A percentile compares a stretch with the other conserved stretches of the same genome.
Evolutionary conservation across 352 stramenopile genomes (phyloP).

Genomic region (Phytophthora pluvialis): DNA sequence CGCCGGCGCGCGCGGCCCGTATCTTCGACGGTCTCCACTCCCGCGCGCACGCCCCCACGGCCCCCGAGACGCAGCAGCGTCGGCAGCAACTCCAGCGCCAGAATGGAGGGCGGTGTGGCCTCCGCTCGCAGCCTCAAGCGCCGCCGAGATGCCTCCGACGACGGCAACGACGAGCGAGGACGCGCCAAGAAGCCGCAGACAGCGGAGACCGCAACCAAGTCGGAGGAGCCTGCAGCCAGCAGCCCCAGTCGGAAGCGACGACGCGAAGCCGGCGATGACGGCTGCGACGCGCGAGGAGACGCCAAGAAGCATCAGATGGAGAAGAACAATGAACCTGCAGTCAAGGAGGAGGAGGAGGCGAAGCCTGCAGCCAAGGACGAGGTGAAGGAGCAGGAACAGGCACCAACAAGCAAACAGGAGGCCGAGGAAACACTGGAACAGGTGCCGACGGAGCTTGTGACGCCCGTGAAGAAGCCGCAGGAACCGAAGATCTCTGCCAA

Average conservation of each 20-base stretch:
- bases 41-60: slow-evolving; percentile 27
- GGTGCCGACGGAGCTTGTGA: slow-evolving; percentile 17
- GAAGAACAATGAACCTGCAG: background rate
- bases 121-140: slow-evolving; percentile 20
- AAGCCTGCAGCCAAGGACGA: background rate
- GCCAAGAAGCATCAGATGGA: slow-evolving; percentile 16
- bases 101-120: slow-evolving; percentile 13
- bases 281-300: slow-evolving; percentile 12
- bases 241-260: slow-evolving; percentile 3
- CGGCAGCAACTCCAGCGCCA: slow-evolving; percentile 10
- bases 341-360: slow-evolving; percentile 3
- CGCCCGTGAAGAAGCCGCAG: slow-evolving; percentile 39
- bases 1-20: slow-evolving; percentile 28
- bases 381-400: background rate
- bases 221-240: slow-evolving; percentile 1
- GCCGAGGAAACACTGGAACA: background rate
- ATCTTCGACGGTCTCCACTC: slow-evolving; percentile 1
- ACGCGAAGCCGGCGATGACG: slow-evolving; percentile 15
- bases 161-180: slow-evolving; percentile 8
- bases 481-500: slow-evolving; percentile 35
- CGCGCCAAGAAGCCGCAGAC: slow-evolving; percentile 29
- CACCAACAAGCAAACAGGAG: background rate
- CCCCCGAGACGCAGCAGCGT: slow-evolving; percentile 23
- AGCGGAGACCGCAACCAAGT: slow-evolving; percentile 8
- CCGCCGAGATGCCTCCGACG: slow-evolving; percentile 18